Evolutionary conservation across 2,329 filamentous ascomycete genomes (phyloP).

Genomic region (Cercospora janseana): DNA sequence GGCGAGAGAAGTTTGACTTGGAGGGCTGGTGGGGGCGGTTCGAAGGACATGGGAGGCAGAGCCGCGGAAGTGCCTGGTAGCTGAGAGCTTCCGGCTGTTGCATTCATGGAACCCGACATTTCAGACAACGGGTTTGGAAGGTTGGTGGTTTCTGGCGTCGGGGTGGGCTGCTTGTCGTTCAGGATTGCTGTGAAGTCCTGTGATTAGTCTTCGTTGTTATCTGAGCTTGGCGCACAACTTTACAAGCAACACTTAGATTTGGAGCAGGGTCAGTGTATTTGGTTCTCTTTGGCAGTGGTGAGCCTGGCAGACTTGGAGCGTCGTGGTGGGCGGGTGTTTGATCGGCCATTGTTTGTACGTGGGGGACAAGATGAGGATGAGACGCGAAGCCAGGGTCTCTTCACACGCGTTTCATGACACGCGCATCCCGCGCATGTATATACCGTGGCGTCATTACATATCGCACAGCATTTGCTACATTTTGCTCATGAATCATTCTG

Average conservation of each 20-base stretch:
- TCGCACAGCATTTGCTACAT: background rate
- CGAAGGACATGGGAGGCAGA: conserved; percentile 35
- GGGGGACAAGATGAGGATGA: conserved; percentile 1
- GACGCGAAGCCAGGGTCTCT: conserved; percentile 8
- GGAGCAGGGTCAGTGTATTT: conserved; percentile 58
- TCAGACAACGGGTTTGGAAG: conserved; percentile 28
- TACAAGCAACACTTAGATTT: conserved; percentile 39
- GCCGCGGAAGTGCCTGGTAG: conserved; percentile 21
- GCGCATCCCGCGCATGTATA: background rate
- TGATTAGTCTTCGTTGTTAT: background rate
- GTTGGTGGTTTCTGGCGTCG: conserved; percentile 33
- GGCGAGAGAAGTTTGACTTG: conserved; percentile 85
- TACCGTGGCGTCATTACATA: background rate
- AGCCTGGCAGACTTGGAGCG: conserved; percentile 62
- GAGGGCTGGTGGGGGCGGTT: conserved; percentile 57
- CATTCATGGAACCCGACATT: conserved; percentile 25
- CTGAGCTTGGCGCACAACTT: conserved; percentile 7
- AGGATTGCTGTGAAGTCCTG: conserved; percentile 34
- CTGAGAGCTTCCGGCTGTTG: conserved; percentile 17
- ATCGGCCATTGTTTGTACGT: conserved; percentile 32
- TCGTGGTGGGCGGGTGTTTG: conserved; percentile 42
- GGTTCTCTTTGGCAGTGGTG: conserved; percentile 76
- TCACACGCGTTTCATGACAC: conserved; percentile 1
- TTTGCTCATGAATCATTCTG: background rate
- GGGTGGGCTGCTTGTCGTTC: conserved; percentile 38